Evolutionary conservation across 257 asterid species (phyloP).

Genomic region (Handroanthus guayacan): DNA sequence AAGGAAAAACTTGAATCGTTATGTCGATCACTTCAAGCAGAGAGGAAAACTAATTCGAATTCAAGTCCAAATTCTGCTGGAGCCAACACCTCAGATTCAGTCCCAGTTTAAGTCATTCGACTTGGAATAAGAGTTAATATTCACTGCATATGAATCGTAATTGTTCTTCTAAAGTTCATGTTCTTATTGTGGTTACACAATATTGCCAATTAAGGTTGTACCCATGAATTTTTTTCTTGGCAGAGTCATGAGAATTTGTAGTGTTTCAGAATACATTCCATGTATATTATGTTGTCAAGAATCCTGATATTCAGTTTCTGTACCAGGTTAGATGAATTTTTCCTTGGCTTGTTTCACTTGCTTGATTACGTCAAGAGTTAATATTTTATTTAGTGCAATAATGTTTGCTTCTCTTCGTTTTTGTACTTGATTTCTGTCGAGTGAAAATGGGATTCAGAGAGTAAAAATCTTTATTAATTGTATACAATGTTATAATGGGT

Average conservation of each 20-base stretch:
- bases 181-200: constrained; percentile 23
- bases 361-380: neutral
- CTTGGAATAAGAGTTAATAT: constrained; percentile 16
- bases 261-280: constrained; percentile 24
- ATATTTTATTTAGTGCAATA: neutral
- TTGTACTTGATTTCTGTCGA: neutral
- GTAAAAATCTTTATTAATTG: too few species aligned
- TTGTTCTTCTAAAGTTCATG: constrained; percentile 16
- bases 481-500: too few species aligned
- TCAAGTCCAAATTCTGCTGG: constrained; percentile 42
- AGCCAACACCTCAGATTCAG: constrained; percentile 49
- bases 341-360: constrained; percentile 1
- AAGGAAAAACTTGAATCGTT: constrained; percentile 90
- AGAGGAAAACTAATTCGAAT: constrained; percentile 53
- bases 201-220: constrained; percentile 30
- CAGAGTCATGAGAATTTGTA: constrained; percentile 26
- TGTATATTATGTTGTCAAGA: constrained; percentile 37
- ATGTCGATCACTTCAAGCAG: constrained; percentile 96
- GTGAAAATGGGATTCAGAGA: neutral
- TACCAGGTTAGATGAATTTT: constrained; percentile 1
- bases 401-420: neutral
- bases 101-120: constrained; percentile 41
- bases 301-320: constrained; percentile 2
- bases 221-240: constrained; percentile 37
- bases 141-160: neutral